These are phyloP conservation scores for Solanum aculeatissimum DNA, from an alignment of 305 asterid genomes.

Conservation along the genomic window DNA sequence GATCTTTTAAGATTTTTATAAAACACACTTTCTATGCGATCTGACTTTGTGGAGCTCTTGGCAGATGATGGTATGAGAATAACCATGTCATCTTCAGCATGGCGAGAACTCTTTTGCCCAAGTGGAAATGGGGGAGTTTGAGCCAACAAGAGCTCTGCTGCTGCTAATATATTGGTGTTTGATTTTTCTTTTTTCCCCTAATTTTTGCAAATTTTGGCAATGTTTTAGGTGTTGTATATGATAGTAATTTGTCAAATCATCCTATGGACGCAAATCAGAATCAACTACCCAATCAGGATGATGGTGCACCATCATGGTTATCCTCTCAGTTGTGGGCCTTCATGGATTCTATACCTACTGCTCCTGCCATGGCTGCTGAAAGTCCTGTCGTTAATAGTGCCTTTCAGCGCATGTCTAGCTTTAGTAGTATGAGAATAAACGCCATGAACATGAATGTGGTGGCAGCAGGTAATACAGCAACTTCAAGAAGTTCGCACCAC, in stretches of 20 bases:
- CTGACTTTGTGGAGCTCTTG: slow-evolving; percentile 57
- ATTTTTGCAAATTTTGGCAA: slow-evolving; percentile 31
- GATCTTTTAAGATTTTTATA: background rate
- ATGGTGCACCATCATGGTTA: slow-evolving; percentile 41
- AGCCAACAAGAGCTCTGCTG: slow-evolving; percentile 57
- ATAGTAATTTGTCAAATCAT: slow-evolving; percentile 16
- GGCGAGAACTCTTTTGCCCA: slow-evolving; percentile 64
- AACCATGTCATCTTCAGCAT: slow-evolving; percentile 20
- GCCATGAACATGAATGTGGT: slow-evolving; percentile 28
- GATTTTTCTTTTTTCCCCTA: slow-evolving; percentile 16
- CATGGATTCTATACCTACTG: slow-evolving; percentile 70
- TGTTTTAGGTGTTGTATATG: slow-evolving; percentile 41
- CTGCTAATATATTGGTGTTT: slow-evolving; percentile 14
- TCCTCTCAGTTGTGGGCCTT: slow-evolving; percentile 56
- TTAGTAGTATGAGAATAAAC: slow-evolving; percentile 27
- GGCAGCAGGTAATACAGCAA: slow-evolving; percentile 44
- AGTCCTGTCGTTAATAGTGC: slow-evolving; percentile 32
- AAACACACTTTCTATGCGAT: slow-evolving; percentile 14
- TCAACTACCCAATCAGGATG: slow-evolving; percentile 22
- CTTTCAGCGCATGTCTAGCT: slow-evolving; percentile 41
- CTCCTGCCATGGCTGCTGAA: slow-evolving; percentile 68
- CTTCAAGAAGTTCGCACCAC: slow-evolving; percentile 30
- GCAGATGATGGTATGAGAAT: slow-evolving; percentile 57
- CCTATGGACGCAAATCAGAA: slow-evolving; percentile 24
- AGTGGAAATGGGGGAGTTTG: slow-evolving; percentile 70